Percentiles rank a stretch among this genome's conserved stretches.
Evolutionary conservation across 805 yeast genomes (phyloP).

Genomic region (Spathaspora hagerdaliae): DNA sequence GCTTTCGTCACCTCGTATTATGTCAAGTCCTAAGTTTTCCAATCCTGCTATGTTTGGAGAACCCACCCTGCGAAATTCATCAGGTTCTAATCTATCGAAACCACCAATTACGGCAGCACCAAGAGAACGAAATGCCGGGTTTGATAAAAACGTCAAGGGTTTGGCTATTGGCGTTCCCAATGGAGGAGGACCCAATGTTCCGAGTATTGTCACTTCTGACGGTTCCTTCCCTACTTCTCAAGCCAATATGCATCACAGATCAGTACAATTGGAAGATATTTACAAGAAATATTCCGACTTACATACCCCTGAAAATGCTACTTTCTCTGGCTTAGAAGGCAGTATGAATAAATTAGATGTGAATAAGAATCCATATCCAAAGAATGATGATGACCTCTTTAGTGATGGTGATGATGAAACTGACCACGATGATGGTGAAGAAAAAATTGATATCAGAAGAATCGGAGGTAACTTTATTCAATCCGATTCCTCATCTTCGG

Average conservation of each 20-base stretch:
- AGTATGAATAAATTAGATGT: constrained; percentile 19
- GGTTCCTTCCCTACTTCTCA: not conserved
- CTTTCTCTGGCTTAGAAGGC: too few species aligned
- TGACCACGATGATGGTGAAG: constrained; percentile 17
- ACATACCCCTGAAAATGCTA: constrained; percentile 21
- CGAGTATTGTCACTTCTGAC: constrained; percentile 1
- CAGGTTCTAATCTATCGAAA: not conserved
- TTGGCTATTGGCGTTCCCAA: constrained; percentile 9
- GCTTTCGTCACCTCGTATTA: constrained; percentile 6
- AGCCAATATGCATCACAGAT: constrained; percentile 18
- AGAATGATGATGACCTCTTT: constrained; percentile 33
- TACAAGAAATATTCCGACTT: constrained; percentile 40
- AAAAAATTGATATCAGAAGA: constrained; percentile 18
- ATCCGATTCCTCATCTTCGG: constrained; percentile 2
- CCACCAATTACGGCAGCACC: not conserved
- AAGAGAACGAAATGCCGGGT: constrained; percentile 1
- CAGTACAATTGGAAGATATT: constrained; percentile 39
- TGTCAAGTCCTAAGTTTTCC: not conserved
- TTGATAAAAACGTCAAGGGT: constrained; percentile 10
- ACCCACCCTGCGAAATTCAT: not conserved
- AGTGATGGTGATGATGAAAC: constrained; percentile 28
- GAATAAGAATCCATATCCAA: constrained; percentile 28
- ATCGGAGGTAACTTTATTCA: constrained; percentile 12
- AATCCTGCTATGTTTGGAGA: constrained; percentile 4
- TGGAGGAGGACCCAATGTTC: constrained; percentile 1